Evolutionary conservation across 2,329 filamentous ascomycete species (phyloP).

Genomic region (Talaromyces piceae): DNA sequence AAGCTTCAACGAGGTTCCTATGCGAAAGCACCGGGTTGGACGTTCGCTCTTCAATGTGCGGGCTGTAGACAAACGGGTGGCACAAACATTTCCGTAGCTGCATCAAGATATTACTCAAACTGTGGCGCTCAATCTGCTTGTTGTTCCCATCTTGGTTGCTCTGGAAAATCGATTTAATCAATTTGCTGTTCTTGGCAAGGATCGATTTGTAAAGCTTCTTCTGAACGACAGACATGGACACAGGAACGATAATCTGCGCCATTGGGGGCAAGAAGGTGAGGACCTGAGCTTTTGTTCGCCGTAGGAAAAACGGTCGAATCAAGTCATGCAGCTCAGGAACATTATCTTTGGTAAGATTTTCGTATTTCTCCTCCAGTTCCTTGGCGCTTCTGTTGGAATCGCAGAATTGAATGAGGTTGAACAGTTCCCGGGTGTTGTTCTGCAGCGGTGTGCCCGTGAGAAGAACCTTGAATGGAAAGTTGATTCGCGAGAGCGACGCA

Average conservation of each 20-base stretch:
- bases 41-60: constrained; percentile 76
- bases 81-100: constrained; percentile 91
- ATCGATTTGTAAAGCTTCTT: constrained; percentile 94
- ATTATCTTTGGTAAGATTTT: constrained; percentile 73
- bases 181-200: constrained; percentile 77
- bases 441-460: constrained; percentile 78
- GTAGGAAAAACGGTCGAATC: constrained; percentile 65
- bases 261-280: constrained; percentile 87
- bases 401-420: constrained; percentile 93
- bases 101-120: constrained; percentile 88
- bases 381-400: constrained; percentile 65
- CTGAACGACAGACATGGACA: constrained; percentile 91
- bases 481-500: constrained; percentile 61
- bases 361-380: constrained; percentile 66
- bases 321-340: constrained; percentile 72
- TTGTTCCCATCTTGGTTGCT: constrained; percentile 52
- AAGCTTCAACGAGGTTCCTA: constrained; percentile 82
- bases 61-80: constrained; percentile 91
- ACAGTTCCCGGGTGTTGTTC: constrained; percentile 85
- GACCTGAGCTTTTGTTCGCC: constrained; percentile 82
- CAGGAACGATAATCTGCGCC: constrained; percentile 87
- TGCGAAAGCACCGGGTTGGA: constrained; percentile 56
- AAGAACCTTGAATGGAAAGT: constrained; percentile 74
- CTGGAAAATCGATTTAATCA: constrained; percentile 77
- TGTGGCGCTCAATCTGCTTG: constrained; percentile 65